phyloP scores from a whole-genome alignment of 331 rosid species.

The Rhamnella rubrinervis region DNA sequence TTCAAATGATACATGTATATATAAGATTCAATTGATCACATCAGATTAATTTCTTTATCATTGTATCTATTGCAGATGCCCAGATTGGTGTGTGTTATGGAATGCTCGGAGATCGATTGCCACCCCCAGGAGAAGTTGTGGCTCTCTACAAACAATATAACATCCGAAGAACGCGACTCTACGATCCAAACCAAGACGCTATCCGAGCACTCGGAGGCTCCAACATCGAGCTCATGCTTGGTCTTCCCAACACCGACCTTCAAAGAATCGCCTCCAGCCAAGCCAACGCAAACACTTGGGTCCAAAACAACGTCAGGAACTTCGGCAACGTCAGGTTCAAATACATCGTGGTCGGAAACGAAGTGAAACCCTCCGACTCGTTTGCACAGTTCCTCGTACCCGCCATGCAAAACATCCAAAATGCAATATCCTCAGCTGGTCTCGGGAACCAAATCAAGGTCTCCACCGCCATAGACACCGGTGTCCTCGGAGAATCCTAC shows the following conservation, averaged over 20 bases:
- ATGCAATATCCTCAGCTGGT: slow-evolving; percentile 20
- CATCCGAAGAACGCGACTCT: slow-evolving; percentile 37
- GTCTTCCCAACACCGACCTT: slow-evolving; percentile 26
- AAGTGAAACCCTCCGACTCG: slow-evolving; percentile 21
- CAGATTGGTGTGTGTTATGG: slow-evolving; percentile 51
- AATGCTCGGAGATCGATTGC: slow-evolving; percentile 29
- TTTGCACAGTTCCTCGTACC: slow-evolving; percentile 27
- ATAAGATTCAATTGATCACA: too few species aligned
- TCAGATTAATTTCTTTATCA: too few species aligned
- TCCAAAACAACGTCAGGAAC: slow-evolving; percentile 40
- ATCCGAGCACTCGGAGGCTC: slow-evolving; percentile 47
- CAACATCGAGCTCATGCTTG: slow-evolving; percentile 42
- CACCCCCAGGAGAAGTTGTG: slow-evolving; percentile 36
- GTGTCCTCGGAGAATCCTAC: slow-evolving; percentile 20
- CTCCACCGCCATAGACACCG: slow-evolving; percentile 30
- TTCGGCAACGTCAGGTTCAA: slow-evolving; percentile 38
- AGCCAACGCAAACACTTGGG: slow-evolving; percentile 43
- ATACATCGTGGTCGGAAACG: slow-evolving; percentile 50
- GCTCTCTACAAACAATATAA: slow-evolving; percentile 28
- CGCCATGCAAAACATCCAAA: slow-evolving; percentile 47
- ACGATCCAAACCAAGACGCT: slow-evolving; percentile 24
- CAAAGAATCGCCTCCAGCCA: slow-evolving; percentile 32
- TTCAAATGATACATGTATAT: too few species aligned
- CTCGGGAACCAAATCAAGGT: slow-evolving; percentile 41
- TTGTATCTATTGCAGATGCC: slow-evolving; percentile 22